Evolutionary conservation across 495 filamentous ascomycete genomes (phyloP), one percentile per base, ranked within the genome.

Genomic region (Aspergillus steynii): DNA sequence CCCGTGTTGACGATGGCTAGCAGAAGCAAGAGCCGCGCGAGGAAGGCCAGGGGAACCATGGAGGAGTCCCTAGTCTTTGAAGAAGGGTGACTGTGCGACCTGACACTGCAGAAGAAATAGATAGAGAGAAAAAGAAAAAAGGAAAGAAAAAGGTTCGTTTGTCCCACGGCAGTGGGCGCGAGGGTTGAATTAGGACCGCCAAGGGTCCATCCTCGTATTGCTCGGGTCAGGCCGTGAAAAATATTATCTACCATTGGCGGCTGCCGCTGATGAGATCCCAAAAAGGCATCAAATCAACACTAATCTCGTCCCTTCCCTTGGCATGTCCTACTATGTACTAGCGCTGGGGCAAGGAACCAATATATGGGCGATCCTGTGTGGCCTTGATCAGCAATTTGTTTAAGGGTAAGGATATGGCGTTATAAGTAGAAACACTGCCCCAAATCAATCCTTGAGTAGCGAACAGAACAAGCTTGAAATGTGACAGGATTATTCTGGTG

Each of bases 181-280:
- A 20, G 51, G 29, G 27, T 32, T 53, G 51, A 53, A 53, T 53
- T 12, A 7, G 29, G 34, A 27, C 29, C 20, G 53, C 53, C 53
- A 55, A 55, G 53, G 25, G 29, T 5, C n/a, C 5, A 45, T 37
- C 20, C 53, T 55, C 53, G 53, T 55, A 55, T 55, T 55, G 3
- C 31, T 34, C 45, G 29, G 34, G 12, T 55, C 14, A 55, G 28
- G 14, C 53, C 34, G 29, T 45, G 8, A 25, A 7, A 4, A 5
- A 28, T 4, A 14, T 26, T 4, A 15, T 8, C 27, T 31, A n/a
- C 26, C 27, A 53, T 53, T 53, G 50, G 50, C 15, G 50, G 27
- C 1, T 1, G 1, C 14, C 12, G 31, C 14, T 3, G 1, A 8
- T 42, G 14, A 8, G 14, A 14, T 8, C 37, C 9, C 9, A 42